Percentiles rank a stretch among this genome's conserved stretches.
Evolutionary conservation across 2,329 filamentous ascomycete species (phyloP).

Genomic region (Colletotrichum lentis): DNA sequence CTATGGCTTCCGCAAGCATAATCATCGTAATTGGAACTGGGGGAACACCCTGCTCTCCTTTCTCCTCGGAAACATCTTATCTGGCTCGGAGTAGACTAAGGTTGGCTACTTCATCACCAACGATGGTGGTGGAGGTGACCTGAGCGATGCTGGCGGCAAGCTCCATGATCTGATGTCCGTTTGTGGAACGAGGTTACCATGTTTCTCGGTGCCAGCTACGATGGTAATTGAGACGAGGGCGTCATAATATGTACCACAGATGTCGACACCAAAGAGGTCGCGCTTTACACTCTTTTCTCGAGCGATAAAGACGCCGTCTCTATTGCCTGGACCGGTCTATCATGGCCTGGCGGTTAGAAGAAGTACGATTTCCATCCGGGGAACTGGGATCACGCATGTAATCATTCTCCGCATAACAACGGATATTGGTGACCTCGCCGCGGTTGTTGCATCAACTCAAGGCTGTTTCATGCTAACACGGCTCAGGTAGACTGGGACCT

Average conservation of each 20-base stretch:
- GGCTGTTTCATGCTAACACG: slow-evolving; percentile 43
- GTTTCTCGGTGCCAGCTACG: slow-evolving; percentile 40
- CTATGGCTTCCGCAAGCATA: slow-evolving; percentile 14
- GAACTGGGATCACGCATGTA: slow-evolving; percentile 42
- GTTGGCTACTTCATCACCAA: slow-evolving; percentile 32
- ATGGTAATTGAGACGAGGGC: slow-evolving; percentile 40
- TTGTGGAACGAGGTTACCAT: slow-evolving; percentile 42
- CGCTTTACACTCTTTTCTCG: slow-evolving; percentile 43
- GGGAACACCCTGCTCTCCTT: slow-evolving; percentile 22
- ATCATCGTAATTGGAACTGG: slow-evolving; percentile 25
- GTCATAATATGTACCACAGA: slow-evolving; percentile 37
- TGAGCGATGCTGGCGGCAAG: slow-evolving; percentile 41
- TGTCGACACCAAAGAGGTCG: slow-evolving; percentile 37
- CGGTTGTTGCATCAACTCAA: background rate
- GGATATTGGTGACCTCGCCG: background rate
- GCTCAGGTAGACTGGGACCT: no score
- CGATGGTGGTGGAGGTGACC: slow-evolving; percentile 38
- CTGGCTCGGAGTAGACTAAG: background rate
- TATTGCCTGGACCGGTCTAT: slow-evolving; percentile 40
- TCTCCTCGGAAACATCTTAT: slow-evolving; percentile 11
- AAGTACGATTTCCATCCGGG: slow-evolving; percentile 40
- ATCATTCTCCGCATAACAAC: slow-evolving; percentile 15
- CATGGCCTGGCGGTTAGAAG: slow-evolving; percentile 38
- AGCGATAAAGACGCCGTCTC: slow-evolving; percentile 43
- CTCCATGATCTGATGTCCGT: slow-evolving; percentile 43